A percentile compares a stretch with the other conserved stretches of the same genome.
Conservation (phyloP, 805 yeast genomes). For the Torulaspora maleeae region DNA sequence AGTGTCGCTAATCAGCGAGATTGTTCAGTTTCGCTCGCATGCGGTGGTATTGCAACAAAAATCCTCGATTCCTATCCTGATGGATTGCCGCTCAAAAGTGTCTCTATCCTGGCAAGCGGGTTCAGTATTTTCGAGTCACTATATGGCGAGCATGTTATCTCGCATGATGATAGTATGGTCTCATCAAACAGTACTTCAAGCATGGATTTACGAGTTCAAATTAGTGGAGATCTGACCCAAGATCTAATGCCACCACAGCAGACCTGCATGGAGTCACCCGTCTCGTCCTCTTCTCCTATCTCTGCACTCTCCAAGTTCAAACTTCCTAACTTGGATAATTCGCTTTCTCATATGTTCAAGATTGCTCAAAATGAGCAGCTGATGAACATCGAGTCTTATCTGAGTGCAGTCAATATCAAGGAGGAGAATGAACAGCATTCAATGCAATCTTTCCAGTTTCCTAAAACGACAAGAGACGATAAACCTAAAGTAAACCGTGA, state of each 20-base stretch:
- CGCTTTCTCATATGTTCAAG: conserved; percentile 22
- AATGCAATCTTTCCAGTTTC: conserved; percentile 13
- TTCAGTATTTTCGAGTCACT: conserved; percentile 17
- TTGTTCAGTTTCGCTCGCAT: conserved; percentile 24
- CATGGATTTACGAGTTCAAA: conserved; percentile 8
- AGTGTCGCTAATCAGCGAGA: conserved; percentile 23
- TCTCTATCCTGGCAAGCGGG: conserved; percentile 24
- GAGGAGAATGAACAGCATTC: conserved; percentile 21
- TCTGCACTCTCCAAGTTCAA: conserved; percentile 33
- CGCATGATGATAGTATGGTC: conserved; percentile 2
- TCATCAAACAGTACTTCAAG: not conserved
- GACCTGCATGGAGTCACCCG: conserved; percentile 20
- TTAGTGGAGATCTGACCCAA: conserved; percentile 1
- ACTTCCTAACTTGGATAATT: conserved; percentile 23
- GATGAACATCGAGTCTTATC: conserved; percentile 29
- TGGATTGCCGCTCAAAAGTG: not conserved
- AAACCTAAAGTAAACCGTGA: not conserved
- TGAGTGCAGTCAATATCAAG: conserved; percentile 32
- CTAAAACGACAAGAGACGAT: not conserved
- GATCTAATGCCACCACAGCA: conserved; percentile 1
- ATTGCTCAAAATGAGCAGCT: conserved; percentile 32
- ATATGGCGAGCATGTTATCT: conserved; percentile 16
- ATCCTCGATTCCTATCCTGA: conserved; percentile 14
- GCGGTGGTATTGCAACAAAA: conserved; percentile 29
- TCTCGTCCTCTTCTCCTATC: conserved; percentile 33